Evolutionary conservation across 805 yeast genomes (phyloP).

Genomic region (Candida silvicultrix): DNA sequence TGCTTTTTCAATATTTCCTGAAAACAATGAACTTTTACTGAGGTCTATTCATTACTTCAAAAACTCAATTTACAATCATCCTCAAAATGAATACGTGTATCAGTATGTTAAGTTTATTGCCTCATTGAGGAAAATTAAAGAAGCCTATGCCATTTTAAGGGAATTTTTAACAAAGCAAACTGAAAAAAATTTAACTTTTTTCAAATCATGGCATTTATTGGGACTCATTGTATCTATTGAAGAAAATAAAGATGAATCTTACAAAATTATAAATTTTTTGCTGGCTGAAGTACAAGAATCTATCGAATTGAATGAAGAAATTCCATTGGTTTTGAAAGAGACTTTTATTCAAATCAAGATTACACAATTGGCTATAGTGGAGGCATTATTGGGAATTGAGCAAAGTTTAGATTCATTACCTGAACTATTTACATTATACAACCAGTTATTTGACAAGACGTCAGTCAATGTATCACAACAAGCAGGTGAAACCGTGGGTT

Average conservation of each 20-base stretch:
- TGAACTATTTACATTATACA: slow-evolving; percentile 55
- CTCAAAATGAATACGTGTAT: slow-evolving; percentile 15
- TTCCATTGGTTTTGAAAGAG: slow-evolving; percentile 4
- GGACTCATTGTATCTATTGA: slow-evolving; percentile 56
- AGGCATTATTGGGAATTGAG: slow-evolving; percentile 49
- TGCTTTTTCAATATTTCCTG: slow-evolving; percentile 6
- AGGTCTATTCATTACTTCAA: slow-evolving; percentile 4
- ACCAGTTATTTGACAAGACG: slow-evolving; percentile 34
- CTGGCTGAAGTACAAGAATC: slow-evolving; percentile 35
- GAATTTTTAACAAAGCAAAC: slow-evolving; percentile 33
- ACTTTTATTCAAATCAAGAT: slow-evolving; percentile 60
- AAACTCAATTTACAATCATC: slow-evolving; percentile 13
- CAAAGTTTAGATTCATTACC: slow-evolving; percentile 60
- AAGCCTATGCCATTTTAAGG: slow-evolving; percentile 41
- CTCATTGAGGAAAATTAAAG: slow-evolving; percentile 33
- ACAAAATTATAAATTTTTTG: slow-evolving; percentile 49
- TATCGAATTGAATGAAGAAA: slow-evolving; percentile 7
- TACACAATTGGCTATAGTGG: slow-evolving; percentile 68
- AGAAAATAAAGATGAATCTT: slow-evolving; percentile 50
- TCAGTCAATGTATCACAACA: slow-evolving; percentile 3
- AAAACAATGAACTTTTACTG: not conserved
- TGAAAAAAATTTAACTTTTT: slow-evolving; percentile 41
- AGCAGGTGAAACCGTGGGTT: not conserved
- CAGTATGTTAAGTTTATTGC: slow-evolving; percentile 46
- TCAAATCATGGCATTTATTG: slow-evolving; percentile 62